Evolutionary conservation across 345 rosid genomes (phyloP).

Genomic region (Brassica juncea): DNA sequence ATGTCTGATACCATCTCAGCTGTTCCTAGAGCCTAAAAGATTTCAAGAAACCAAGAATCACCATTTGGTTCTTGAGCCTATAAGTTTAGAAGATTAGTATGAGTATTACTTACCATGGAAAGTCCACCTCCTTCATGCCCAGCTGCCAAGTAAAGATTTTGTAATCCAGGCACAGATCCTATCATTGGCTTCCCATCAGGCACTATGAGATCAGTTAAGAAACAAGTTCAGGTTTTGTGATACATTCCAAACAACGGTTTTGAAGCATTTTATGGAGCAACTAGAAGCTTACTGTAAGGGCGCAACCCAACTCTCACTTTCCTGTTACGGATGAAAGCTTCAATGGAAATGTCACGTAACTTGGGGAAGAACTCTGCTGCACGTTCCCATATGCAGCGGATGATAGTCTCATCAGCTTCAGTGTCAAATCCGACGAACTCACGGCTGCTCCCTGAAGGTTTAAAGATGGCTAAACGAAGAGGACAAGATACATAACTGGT

Average conservation of each 20-base stretch:
- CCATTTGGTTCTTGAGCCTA: background rate
- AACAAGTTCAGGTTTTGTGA: background rate
- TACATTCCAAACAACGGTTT: background rate
- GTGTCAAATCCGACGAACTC: constrained; percentile 80
- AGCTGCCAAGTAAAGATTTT: constrained; percentile 72
- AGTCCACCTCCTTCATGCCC: constrained; percentile 98
- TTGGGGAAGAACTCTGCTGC: constrained; percentile 82
- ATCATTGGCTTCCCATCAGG: constrained; percentile 90
- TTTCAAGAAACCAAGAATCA: constrained; percentile 31
- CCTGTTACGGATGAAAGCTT: constrained; percentile 46
- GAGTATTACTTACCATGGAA: constrained; percentile 59
- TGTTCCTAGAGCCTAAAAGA: constrained; percentile 81
- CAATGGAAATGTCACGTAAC: constrained; percentile 48
- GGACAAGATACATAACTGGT: background rate
- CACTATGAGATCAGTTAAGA: constrained; percentile 53
- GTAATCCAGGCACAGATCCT: constrained; percentile 67
- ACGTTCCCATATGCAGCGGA: constrained; percentile 67
- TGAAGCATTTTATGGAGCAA: background rate
- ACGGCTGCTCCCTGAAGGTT: constrained; percentile 81
- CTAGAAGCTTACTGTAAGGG: constrained; percentile 80
- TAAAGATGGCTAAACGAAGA: constrained; percentile 9
- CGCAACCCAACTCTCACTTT: constrained; percentile 93
- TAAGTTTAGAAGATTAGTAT: background rate
- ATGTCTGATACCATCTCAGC: constrained; percentile 86
- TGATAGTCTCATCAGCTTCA: constrained; percentile 59